phyloP scores from a whole-genome alignment of 345 rosid species.

The Moringa oleifera region DNA sequence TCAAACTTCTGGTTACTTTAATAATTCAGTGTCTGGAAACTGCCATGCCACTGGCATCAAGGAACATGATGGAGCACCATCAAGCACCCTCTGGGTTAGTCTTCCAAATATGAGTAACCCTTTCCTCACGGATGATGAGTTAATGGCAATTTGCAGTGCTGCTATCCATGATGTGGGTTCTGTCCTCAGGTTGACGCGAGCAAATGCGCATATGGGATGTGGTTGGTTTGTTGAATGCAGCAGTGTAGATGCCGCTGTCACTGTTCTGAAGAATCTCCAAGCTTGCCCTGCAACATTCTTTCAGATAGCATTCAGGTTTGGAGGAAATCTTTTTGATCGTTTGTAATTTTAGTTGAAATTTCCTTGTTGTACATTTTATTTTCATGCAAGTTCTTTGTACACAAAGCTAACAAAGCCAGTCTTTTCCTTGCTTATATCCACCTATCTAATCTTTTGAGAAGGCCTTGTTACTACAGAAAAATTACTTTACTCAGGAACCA shows the following conservation, averaged over 20 bases:
- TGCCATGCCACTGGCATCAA: slow-evolving; percentile 11
- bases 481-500: no score
- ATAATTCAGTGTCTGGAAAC: slow-evolving; percentile 21
- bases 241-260: slow-evolving; percentile 31
- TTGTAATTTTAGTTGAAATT: background rate
- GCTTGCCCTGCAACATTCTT: slow-evolving; percentile 39
- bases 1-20: slow-evolving; percentile 22
- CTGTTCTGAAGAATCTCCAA: slow-evolving; percentile 35
- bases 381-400: background rate
- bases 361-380: no score
- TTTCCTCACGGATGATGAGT: slow-evolving; percentile 37
- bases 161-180: slow-evolving; percentile 1
- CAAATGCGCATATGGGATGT: slow-evolving; percentile 29
- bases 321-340: background rate
- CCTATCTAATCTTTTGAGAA: no score
- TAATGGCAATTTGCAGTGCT: slow-evolving; percentile 37
- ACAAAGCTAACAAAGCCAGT: background rate
- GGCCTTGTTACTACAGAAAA: no score
- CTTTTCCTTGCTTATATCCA: no score
- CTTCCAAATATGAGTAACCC: slow-evolving; percentile 31
- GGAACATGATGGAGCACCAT: slow-evolving; percentile 31
- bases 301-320: slow-evolving; percentile 41
- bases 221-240: slow-evolving; percentile 49
- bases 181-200: slow-evolving; percentile 25
- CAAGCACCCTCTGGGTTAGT: slow-evolving; percentile 37